phyloP scores from a whole-genome alignment of 2,329 filamentous ascomycete species.

The Catunica adiposa region DNA sequence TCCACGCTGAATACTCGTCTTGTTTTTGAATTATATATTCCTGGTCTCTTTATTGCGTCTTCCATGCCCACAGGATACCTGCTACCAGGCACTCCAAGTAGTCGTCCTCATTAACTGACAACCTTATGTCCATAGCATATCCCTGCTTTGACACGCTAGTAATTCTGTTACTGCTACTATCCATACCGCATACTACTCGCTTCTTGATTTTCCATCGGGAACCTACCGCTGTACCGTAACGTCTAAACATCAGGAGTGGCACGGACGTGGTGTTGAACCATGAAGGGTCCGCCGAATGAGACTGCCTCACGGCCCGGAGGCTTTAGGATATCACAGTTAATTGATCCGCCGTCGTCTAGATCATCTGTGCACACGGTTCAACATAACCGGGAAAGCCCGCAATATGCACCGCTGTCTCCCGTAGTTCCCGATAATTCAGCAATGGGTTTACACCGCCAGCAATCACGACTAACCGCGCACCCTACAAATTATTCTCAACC shows the following conservation, averaged over 20 bases:
- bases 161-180: too few relatives aligned
- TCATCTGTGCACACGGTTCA: neutral
- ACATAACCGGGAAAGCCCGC: neutral
- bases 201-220: neutral
- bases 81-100: neutral
- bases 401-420: neutral
- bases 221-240: neutral
- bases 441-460: too few relatives aligned
- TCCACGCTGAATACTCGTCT: too few relatives aligned
- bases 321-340: neutral
- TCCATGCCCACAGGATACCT: neutral
- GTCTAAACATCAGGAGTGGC: neutral
- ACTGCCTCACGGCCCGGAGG: neutral
- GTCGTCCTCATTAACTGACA: neutral
- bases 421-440: neutral
- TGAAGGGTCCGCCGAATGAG: neutral
- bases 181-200: neutral
- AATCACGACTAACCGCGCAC: too few relatives aligned
- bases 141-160: neutral
- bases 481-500: neutral
- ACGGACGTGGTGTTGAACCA: neutral
- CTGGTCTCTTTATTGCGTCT: neutral
- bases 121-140: neutral
- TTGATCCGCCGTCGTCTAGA: neutral
- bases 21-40: neutral